Base-by-base conservation (phyloP, 2,329 filamentous ascomycete genomes). In the Sclerotinia spermophila region DNA sequence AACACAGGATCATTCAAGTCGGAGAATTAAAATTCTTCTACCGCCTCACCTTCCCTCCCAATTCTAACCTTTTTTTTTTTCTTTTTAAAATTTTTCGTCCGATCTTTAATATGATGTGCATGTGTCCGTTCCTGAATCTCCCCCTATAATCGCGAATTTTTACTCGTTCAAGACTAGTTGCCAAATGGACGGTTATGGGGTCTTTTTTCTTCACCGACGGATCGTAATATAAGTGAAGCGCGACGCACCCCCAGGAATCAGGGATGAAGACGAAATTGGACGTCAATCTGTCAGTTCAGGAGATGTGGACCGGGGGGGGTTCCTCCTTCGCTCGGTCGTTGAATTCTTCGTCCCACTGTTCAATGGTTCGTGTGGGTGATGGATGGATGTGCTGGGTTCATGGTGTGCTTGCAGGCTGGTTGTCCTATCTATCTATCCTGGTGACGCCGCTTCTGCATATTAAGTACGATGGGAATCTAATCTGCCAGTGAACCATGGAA, bases 321-420 rank as follows among this genome's bases (percentile, higher is more conserved):
- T 51, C 17, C 51, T 65, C 44, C 35, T n/a, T n/a, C n/a, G n/a
- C n/a, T n/a, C n/a, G n/a, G n/a, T n/a, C n/a, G n/a, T n/a, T n/a
- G n/a, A n/a, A n/a, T n/a, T n/a, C n/a, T n/a, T n/a, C n/a, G 61
- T 51, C 44, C 44, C 61, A 51, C 45, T 53, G 44, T 65, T 65
- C 24, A 40, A 51, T 44, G 48, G 61, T 65, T 40, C 44, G 51
- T 65, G 61, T 53, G 61, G 33, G 45, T 53, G 45, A 65, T 65
- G n/a, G n/a, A 51, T 65, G 61, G 61, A 60, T 60, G 27, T 60
- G 60, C 33, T 45, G 44, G 38, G 27, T 62, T 27, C 27, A 35
- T 65, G 44, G 61, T 53, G 38, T 44, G 35, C 35, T 60, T 35
- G 15, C 6, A 51, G n/a, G n/a, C n/a, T n/a, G n/a, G n/a, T n/a